Percentiles rank a stretch among this genome's conserved stretches.
Evolutionary conservation across 345 rosid species (phyloP).

Genomic region (Ailanthus altissimus): DNA sequence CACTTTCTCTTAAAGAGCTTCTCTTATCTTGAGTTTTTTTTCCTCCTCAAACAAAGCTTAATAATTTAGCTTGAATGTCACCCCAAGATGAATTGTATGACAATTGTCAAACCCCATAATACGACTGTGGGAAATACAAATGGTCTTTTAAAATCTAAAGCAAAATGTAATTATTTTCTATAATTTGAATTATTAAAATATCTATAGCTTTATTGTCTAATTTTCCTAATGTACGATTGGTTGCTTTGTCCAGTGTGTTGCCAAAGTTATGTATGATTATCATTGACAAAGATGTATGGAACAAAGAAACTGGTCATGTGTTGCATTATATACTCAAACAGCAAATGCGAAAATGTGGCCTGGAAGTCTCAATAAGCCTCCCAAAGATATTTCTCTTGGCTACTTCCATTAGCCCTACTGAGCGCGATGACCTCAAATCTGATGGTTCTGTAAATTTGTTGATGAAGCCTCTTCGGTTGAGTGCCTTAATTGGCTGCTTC

Average conservation of each 20-base stretch:
- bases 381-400: conserved; percentile 61
- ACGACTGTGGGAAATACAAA: not conserved
- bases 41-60: not conserved
- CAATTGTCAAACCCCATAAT: not conserved
- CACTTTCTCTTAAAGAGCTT: not conserved
- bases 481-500: conserved; percentile 62
- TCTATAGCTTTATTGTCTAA: not conserved
- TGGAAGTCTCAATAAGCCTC: conserved; percentile 27
- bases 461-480: conserved; percentile 72
- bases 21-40: not conserved
- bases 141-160: not conserved
- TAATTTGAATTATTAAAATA: not conserved
- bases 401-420: conserved; percentile 42
- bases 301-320: conserved; percentile 42
- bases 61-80: not conserved
- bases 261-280: conserved; percentile 54
- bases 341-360: conserved; percentile 26
- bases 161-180: not conserved
- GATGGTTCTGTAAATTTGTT: conserved; percentile 52
- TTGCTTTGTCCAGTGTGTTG: conserved; percentile 37
- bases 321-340: conserved; percentile 38
- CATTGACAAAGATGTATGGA: conserved; percentile 77
- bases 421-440: conserved; percentile 51
- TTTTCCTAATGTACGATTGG: conserved; percentile 13
- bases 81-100: not conserved